These are phyloP conservation scores for Venturia oleaginea DNA, from an alignment of 2,329 filamentous ascomycete species.

Conservation along the genomic window DNA sequence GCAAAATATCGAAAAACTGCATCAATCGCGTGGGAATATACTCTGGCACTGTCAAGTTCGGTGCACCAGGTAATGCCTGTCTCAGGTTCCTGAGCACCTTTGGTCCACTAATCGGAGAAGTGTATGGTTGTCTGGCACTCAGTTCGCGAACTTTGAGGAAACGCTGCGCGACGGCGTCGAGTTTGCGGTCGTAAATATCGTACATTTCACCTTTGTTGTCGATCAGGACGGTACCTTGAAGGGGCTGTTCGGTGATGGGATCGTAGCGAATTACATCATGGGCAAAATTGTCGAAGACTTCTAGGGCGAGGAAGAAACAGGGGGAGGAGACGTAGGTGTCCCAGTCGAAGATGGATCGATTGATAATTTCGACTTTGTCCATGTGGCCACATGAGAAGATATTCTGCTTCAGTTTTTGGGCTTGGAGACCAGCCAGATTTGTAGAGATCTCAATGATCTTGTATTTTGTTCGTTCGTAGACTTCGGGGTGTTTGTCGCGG, in stretches of 20 bases:
- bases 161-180: conserved; percentile 46
- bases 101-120: conserved; percentile 53
- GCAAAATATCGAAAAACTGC: conserved; percentile 92
- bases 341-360: conserved; percentile 94
- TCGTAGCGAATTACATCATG: conserved; percentile 94
- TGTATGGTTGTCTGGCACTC: conserved; percentile 52
- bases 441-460: conserved; percentile 93
- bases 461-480: conserved; percentile 89
- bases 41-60: conserved; percentile 71
- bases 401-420: conserved; percentile 56
- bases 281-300: conserved; percentile 97
- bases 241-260: conserved; percentile 64
- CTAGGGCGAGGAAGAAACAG: conserved; percentile 95
- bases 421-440: conserved; percentile 69
- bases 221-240: conserved; percentile 84
- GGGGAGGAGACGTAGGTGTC: conserved; percentile 75
- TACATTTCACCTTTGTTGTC: conserved; percentile 81
- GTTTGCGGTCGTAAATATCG: conserved; percentile 75
- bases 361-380: conserved; percentile 87
- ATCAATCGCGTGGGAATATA: conserved; percentile 92
- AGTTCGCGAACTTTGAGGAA: conserved; percentile 56
- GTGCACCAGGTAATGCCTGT: conserved; percentile 24
- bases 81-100: conserved; percentile 50
- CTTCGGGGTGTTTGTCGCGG: conserved; percentile 75
- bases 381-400: conserved; percentile 65